Percentiles rank a stretch among this genome's conserved stretches.
phyloP scores from a whole-genome alignment of 352 stramenopile species.

The Blastocystis hominis region DNA sequence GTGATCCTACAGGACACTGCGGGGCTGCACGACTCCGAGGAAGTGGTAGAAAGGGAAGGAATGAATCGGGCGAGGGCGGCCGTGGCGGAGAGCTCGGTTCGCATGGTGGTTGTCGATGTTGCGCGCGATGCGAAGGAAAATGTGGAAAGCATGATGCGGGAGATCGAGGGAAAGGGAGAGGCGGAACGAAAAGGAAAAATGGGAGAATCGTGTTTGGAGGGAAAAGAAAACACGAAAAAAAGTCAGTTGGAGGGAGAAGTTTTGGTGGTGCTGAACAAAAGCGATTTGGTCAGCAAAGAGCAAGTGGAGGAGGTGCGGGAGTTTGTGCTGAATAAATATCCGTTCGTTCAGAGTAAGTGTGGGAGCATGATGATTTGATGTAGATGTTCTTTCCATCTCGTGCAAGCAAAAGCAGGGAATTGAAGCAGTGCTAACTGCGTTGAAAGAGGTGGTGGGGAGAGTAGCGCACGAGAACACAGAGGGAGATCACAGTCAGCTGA shows the following conservation, averaged over 20 bases:
- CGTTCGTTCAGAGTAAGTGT: not conserved
- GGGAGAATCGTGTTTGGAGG: not conserved
- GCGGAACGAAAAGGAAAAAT: not conserved
- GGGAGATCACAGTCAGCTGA: not conserved
- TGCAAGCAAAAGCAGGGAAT: not conserved
- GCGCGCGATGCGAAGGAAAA: not conserved
- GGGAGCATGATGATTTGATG: not conserved
- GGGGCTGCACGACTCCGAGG: slow-evolving; percentile 66
- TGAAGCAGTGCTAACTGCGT: not conserved
- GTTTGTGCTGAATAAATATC: not conserved
- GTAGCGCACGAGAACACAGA: not conserved
- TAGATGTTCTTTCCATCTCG: slow-evolving; percentile 25
- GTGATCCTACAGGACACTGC: slow-evolving; percentile 77
- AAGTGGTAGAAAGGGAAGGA: slow-evolving; percentile 45
- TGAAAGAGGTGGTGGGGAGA: not conserved
- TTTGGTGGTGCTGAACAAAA: slow-evolving; percentile 53
- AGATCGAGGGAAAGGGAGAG: not conserved
- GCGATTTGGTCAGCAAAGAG: not conserved
- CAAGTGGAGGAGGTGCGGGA: not conserved
- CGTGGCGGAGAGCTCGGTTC: not conserved
- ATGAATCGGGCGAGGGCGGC: not conserved
- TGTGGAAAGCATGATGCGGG: not conserved
- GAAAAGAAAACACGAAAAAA: not conserved
- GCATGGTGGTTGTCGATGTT: not conserved
- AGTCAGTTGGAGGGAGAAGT: not conserved